These are phyloP conservation scores for Colletotrichum sublineola DNA, from an alignment of 2,329 filamentous ascomycete genomes.

Conservation along the genomic window DNA sequence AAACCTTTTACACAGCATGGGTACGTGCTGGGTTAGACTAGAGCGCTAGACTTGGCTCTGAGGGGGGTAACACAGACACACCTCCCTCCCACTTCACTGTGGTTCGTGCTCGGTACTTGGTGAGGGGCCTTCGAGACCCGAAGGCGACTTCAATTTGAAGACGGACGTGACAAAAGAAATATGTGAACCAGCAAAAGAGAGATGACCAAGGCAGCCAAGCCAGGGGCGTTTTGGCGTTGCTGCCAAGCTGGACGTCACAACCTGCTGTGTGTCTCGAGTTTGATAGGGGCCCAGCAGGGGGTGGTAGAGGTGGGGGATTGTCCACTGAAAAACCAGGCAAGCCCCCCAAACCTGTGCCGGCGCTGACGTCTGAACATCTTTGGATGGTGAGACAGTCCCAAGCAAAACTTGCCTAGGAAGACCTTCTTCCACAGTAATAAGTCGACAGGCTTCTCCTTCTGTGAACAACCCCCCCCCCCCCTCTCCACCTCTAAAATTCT, in stretches of 20 bases:
- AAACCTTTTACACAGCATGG: not conserved
- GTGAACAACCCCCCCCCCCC: not conserved
- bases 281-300: not conserved
- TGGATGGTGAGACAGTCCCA: slow-evolving; percentile 23
- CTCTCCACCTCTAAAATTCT: not conserved
- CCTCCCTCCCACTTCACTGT: not conserved
- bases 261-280: slow-evolving; percentile 7
- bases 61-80: not conserved
- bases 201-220: slow-evolving; percentile 17
- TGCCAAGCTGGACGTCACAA: slow-evolving; percentile 37
- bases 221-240: slow-evolving; percentile 31
- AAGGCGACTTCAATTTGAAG: not conserved
- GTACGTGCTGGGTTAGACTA: not conserved
- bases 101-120: not conserved
- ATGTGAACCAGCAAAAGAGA: not conserved
- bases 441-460: not conserved
- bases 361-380: slow-evolving; percentile 24
- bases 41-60: not conserved
- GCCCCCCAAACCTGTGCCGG: not conserved
- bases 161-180: slow-evolving; percentile 1
- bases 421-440: slow-evolving; percentile 20
- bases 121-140: not conserved
- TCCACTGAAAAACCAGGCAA: slow-evolving; percentile 19
- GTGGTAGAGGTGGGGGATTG: slow-evolving; percentile 2
- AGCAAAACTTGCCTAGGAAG: slow-evolving; percentile 5